A percentile compares a stretch with the other conserved stretches of the same genome.
phyloP scores from a whole-genome alignment of 164 flowering plant genomes.

The Vitis riparia region DNA sequence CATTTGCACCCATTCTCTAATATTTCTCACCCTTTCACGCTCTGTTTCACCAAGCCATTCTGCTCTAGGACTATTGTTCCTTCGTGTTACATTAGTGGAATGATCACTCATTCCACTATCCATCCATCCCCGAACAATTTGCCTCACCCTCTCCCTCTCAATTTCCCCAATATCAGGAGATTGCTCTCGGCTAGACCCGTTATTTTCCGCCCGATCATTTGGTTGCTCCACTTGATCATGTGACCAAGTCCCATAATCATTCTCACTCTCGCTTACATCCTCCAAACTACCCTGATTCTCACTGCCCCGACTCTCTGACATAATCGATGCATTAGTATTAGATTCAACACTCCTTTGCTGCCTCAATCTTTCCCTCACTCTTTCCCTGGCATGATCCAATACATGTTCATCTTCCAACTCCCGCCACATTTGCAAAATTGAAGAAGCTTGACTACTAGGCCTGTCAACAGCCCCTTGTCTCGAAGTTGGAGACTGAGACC shows the following conservation, averaged over 20 bases:
- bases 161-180: slow-evolving; percentile 93
- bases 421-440: slow-evolving; percentile 96
- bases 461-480: slow-evolving; percentile 78
- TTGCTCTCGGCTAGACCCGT: slow-evolving; percentile 83
- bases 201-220: slow-evolving; percentile 46
- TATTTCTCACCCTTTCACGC: slow-evolving; percentile 73
- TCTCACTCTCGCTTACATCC: slow-evolving; percentile 83
- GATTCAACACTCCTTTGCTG: slow-evolving; percentile 64
- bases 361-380: slow-evolving; percentile 71
- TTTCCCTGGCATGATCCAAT: slow-evolving; percentile 66
- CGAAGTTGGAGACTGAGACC: slow-evolving; percentile 81
- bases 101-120: slow-evolving; percentile 63
- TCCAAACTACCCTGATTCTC: slow-evolving; percentile 58
- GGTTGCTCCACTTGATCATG: slow-evolving; percentile 56
- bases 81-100: slow-evolving; percentile 45
- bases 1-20: slow-evolving; percentile 82
- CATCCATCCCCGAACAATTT: slow-evolving; percentile 83
- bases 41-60: slow-evolving; percentile 85
- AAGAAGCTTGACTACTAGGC: slow-evolving; percentile 75
- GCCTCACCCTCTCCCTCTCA: slow-evolving; percentile 87
- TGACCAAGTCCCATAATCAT: slow-evolving; percentile 77
- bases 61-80: slow-evolving; percentile 45
- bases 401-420: slow-evolving; percentile 95
- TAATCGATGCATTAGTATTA: slow-evolving; percentile 45
- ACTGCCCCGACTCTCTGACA: slow-evolving; percentile 56